Evolutionary conservation across 2,329 filamentous ascomycete genomes (phyloP), one percentile per base, ranked within the genome.

Genomic region (Fusarium sp.): DNA sequence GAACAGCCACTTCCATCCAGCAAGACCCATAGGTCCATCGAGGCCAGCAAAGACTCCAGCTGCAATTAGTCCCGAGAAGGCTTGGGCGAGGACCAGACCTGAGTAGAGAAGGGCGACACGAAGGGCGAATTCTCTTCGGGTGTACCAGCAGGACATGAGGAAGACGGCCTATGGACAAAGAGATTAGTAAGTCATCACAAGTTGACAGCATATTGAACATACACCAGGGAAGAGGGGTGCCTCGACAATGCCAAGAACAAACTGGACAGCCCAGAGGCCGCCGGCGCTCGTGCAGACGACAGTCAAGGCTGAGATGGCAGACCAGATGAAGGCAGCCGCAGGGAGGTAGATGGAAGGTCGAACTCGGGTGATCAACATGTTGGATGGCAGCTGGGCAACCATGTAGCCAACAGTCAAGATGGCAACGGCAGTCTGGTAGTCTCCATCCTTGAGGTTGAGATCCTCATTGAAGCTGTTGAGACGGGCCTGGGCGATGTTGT

Each of bases 1-100:
- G 80, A 93, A 93, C 0, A 93, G 84, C 91, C 89, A 91, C 7
- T 89, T 83, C 91, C 91, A 93, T 1, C 90, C 90, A 6, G 85
- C 82, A 1, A 92, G 81, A 0, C 90, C 91, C 72, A 74, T 74
- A 0, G 83, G 82, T 1, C 87, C 85, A 5, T 78, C 76, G 0
- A 78, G 65, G 6, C 65, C 72, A 0, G 67, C 59, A 0, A 89
- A 89, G 61, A 94, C 92, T 3, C 91, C 89, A 0, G 88, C 88
- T 0, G 88, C 86, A 27, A 91, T 87, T 4, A 90, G 79, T 1
- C 90, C 91, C 0, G 90, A 91, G 76, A 93, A 93, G 2, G 91
- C 91, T 2, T 91, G 91, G 0, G 89, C 91, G 4, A 93, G 86
- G 13, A 93, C 83, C 1, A 90, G 89, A 0, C 91, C 92, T 0